A percentile compares a stretch with the other conserved stretches of the same genome.
Evolutionary conservation across 2,329 filamentous ascomycete species (phyloP).

Genomic region (Chaetomium sp.): DNA sequence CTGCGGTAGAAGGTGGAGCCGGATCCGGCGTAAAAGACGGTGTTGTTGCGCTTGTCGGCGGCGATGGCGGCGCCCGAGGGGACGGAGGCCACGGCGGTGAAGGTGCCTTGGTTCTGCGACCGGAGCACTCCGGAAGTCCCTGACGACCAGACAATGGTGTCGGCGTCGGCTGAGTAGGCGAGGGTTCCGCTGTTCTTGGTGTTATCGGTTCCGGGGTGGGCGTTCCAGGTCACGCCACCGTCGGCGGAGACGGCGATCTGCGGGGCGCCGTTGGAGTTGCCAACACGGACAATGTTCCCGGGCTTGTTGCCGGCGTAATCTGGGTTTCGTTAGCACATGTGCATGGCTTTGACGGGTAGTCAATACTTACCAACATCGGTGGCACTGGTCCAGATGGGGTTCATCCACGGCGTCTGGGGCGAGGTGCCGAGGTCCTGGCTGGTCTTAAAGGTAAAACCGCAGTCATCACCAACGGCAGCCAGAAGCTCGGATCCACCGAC

Average conservation of each 20-base stretch:
- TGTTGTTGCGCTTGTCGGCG: slow-evolving; percentile 56
- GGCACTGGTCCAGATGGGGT: slow-evolving; percentile 50
- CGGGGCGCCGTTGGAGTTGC: slow-evolving; percentile 47
- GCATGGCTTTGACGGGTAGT: background rate
- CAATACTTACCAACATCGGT: slow-evolving; percentile 44
- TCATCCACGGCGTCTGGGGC: slow-evolving; percentile 50
- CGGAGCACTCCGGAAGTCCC: slow-evolving; percentile 46
- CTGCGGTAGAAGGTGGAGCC: slow-evolving; percentile 55
- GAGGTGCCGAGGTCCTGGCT: slow-evolving; percentile 44
- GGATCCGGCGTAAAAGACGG: slow-evolving; percentile 55
- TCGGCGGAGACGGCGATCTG: slow-evolving; percentile 54
- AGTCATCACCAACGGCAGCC: slow-evolving; percentile 54
- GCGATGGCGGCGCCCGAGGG: slow-evolving; percentile 53
- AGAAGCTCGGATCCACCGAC: slow-evolving; percentile 55
- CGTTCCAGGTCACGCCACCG: slow-evolving; percentile 54
- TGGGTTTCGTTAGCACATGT: slow-evolving; percentile 9
- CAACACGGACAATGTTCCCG: slow-evolving; percentile 53
- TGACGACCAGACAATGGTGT: slow-evolving; percentile 53
- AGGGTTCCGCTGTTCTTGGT: slow-evolving; percentile 49
- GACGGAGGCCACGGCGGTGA: slow-evolving; percentile 49
- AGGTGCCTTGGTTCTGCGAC: slow-evolving; percentile 46
- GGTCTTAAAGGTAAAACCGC: slow-evolving; percentile 52
- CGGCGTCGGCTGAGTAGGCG: slow-evolving; percentile 54
- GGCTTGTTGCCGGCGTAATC: slow-evolving; percentile 53
- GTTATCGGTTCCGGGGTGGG: slow-evolving; percentile 50